Percentiles rank a stretch among this genome's conserved stretches.
phyloP scores from a whole-genome alignment of 306 rosid species.

The Lathyrus oleraceus region DNA sequence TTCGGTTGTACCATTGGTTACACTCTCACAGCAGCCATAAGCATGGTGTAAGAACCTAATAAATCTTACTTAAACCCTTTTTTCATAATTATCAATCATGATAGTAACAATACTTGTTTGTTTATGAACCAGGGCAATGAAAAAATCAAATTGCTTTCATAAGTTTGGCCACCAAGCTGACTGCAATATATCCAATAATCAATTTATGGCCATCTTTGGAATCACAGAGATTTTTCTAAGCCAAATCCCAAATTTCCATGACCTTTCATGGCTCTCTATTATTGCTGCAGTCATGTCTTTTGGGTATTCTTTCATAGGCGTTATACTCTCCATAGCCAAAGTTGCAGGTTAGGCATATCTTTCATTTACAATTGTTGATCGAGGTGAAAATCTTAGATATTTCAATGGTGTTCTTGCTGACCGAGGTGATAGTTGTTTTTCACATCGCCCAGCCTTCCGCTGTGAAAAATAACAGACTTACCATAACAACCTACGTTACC shows the following conservation, averaged over 20 bases:
- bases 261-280: slow-evolving; percentile 44
- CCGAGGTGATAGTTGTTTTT: too few species aligned
- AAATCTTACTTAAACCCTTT: neutral
- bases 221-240: slow-evolving; percentile 32
- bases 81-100: neutral
- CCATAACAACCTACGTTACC: too few species aligned
- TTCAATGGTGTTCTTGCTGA: too few species aligned
- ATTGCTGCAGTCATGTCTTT: slow-evolving; percentile 49
- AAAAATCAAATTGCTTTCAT: slow-evolving; percentile 44
- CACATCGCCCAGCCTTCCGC: too few species aligned
- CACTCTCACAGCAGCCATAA: slow-evolving; percentile 42
- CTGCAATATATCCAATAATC: slow-evolving; percentile 27
- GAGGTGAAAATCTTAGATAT: too few species aligned
- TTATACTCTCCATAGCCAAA: slow-evolving; percentile 47
- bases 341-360: slow-evolving; percentile 39
- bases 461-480: too few species aligned
- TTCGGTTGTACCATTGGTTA: slow-evolving; percentile 40
- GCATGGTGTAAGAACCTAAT: slow-evolving; percentile 50
- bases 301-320: slow-evolving; percentile 40
- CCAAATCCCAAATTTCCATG: slow-evolving; percentile 45
- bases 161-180: slow-evolving; percentile 28
- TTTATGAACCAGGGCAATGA: slow-evolving; percentile 38
- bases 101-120: neutral
- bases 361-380: too few species aligned
- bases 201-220: slow-evolving; percentile 37